A percentile compares a stretch with the other conserved stretches of the same genome.
Evolutionary conservation across 352 stramenopile species (phyloP).

Genomic region (Aphanomyces cochlioides): DNA sequence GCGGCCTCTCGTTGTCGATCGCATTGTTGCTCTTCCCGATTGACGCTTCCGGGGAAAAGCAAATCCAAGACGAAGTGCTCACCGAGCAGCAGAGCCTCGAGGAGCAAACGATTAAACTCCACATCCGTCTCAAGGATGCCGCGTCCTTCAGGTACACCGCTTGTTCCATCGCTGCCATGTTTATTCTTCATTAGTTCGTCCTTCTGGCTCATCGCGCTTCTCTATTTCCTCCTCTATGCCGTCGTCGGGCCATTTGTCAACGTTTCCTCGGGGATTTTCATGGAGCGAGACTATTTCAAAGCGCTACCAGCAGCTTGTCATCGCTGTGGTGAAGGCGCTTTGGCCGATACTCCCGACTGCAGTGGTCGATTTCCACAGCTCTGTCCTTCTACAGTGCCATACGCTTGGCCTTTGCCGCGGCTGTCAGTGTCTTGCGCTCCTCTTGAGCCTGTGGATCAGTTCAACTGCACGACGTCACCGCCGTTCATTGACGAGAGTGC

Average conservation of each 20-base stretch:
- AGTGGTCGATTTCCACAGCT: constrained; percentile 41
- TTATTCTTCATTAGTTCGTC: constrained; percentile 33
- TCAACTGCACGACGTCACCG: constrained; percentile 48
- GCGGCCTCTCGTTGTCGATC: neutral
- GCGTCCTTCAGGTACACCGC: constrained; percentile 52
- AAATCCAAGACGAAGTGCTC: constrained; percentile 10
- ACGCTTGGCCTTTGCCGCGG: constrained; percentile 59
- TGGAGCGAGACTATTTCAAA: constrained; percentile 87
- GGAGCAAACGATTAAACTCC: constrained; percentile 4
- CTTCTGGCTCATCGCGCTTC: constrained; percentile 86
- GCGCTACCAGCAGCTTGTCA: constrained; percentile 44
- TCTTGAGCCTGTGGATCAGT: constrained; percentile 63
- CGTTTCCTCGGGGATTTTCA: constrained; percentile 85
- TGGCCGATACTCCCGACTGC: constrained; percentile 51
- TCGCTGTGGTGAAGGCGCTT: constrained; percentile 55
- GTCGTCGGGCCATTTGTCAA: constrained; percentile 93
- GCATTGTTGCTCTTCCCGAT: neutral
- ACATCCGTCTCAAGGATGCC: constrained; percentile 63
- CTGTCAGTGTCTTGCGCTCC: constrained; percentile 63
- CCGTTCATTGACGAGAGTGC: constrained; percentile 60
- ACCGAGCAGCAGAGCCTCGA: constrained; percentile 28
- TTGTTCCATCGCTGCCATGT: neutral
- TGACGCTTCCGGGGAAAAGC: constrained; percentile 19
- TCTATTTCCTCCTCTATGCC: constrained; percentile 89
- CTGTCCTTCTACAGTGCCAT: constrained; percentile 43